A percentile compares a stretch with the other conserved stretches of the same genome.
phyloP scores from a whole-genome alignment of 257 asterid genomes.

The Solanum chiquidenum region DNA sequence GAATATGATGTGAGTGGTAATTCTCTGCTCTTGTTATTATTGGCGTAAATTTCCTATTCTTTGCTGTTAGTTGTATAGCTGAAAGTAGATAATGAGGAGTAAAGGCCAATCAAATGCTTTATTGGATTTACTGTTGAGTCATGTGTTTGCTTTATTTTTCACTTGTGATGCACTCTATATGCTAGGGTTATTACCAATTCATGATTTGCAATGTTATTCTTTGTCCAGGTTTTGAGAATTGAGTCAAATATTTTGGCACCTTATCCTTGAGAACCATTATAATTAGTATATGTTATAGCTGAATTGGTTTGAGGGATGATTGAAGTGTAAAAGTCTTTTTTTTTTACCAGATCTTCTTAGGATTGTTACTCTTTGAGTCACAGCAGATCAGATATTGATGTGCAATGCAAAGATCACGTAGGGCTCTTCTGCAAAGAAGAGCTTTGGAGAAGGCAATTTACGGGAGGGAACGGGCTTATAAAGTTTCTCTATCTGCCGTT shows the following conservation, averaged over 20 bases:
- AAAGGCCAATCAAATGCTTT: neutral
- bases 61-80: neutral
- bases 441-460: slow-evolving; percentile 46
- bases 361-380: slow-evolving; percentile 1
- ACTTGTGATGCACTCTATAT: neutral
- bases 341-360: neutral
- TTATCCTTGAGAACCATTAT: neutral
- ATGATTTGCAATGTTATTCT: neutral
- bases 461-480: slow-evolving; percentile 45
- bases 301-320: neutral
- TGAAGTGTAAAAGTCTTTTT: neutral
- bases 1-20: neutral
- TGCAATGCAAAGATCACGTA: slow-evolving; percentile 90
- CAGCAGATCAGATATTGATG: slow-evolving; percentile 47
- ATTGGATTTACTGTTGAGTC: neutral
- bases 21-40: neutral
- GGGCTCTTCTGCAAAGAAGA: slow-evolving; percentile 92
- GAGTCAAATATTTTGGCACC: neutral
- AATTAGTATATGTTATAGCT: neutral
- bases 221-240: neutral
- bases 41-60: neutral
- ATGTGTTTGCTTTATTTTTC: neutral
- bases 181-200: neutral
- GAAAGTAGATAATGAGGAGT: neutral
- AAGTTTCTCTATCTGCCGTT: slow-evolving; percentile 54